These are phyloP conservation scores for Allium sativum DNA, from an alignment of 106 monocot genomes.

Conservation along the genomic window DNA sequence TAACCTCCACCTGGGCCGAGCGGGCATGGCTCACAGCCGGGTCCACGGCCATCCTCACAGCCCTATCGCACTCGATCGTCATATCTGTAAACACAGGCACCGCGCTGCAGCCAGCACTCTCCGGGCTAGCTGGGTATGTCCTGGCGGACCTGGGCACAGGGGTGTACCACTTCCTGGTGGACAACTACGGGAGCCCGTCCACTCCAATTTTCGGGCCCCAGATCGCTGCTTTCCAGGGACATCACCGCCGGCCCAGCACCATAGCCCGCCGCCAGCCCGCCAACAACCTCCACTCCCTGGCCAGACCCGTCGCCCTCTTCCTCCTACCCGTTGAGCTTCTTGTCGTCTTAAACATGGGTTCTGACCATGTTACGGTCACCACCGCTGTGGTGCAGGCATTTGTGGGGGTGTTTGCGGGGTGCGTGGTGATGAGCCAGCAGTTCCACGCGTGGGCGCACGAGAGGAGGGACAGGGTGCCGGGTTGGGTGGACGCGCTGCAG, in stretches of 20 bases:
- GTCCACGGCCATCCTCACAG: constrained; percentile 21
- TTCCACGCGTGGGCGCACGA: constrained; percentile 85
- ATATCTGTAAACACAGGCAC: constrained; percentile 7
- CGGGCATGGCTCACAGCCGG: constrained; percentile 46
- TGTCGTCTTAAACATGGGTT: background rate
- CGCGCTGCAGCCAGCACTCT: constrained; percentile 12
- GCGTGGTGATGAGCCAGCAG: constrained; percentile 77
- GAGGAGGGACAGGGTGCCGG: constrained; percentile 41
- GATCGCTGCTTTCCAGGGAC: constrained; percentile 79
- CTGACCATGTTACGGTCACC: background rate
- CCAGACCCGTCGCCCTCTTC: constrained; percentile 26
- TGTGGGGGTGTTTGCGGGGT: constrained; percentile 32
- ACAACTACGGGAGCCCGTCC: constrained; percentile 69
- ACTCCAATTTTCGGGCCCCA: constrained; percentile 69
- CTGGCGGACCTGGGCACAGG: constrained; percentile 70
- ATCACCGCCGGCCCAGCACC: constrained; percentile 62
- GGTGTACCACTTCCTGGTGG: constrained; percentile 71
- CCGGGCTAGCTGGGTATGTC: constrained; percentile 26
- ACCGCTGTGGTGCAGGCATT: constrained; percentile 46
- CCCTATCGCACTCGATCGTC: constrained; percentile 19
- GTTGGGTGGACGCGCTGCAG: constrained; percentile 53
- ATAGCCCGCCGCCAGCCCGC: constrained; percentile 53
- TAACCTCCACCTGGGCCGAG: constrained; percentile 40
- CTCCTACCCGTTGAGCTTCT: constrained; percentile 28
- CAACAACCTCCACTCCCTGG: constrained; percentile 72